Conservation (phyloP, 345 rosid species). For the Acer negundo region DNA sequence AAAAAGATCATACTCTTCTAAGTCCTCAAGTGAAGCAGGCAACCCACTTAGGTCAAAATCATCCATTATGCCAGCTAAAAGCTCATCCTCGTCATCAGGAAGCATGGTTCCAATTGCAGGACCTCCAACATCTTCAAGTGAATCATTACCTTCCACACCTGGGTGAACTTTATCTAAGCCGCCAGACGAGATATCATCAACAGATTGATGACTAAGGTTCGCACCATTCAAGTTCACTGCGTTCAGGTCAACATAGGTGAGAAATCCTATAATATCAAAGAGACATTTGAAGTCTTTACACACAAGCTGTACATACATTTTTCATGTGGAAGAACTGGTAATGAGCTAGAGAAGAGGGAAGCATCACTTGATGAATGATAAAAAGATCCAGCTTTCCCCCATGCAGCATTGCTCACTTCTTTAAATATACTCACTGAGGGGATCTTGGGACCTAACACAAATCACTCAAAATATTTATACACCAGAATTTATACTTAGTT, state of each 20-base stretch:
- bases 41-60: slow-evolving; percentile 62
- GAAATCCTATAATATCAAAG: slow-evolving; percentile 14
- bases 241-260: slow-evolving; percentile 23
- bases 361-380: slow-evolving; percentile 50
- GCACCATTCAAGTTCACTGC: slow-evolving; percentile 54
- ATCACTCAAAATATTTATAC: slow-evolving; percentile 18
- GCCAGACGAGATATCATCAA: slow-evolving; percentile 39
- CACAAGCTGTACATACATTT: slow-evolving; percentile 42
- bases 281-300: not conserved
- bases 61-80: slow-evolving; percentile 66
- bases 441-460: slow-evolving; percentile 33
- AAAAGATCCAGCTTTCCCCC: slow-evolving; percentile 41
- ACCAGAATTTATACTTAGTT: not conserved
- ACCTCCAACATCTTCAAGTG: slow-evolving; percentile 42
- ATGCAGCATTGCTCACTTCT: slow-evolving; percentile 36
- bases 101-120: slow-evolving; percentile 46
- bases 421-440: slow-evolving; percentile 33
- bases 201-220: slow-evolving; percentile 31
- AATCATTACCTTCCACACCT: slow-evolving; percentile 28
- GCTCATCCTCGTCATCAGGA: slow-evolving; percentile 74
- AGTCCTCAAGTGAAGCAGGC: slow-evolving; percentile 61
- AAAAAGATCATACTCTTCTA: slow-evolving; percentile 72
- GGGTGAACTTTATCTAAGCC: slow-evolving; percentile 31
- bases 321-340: slow-evolving; percentile 66
- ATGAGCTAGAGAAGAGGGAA: slow-evolving; percentile 66